Conservation (phyloP, 192 early-diverging fungal genomes). For the Backusella circina region DNA sequence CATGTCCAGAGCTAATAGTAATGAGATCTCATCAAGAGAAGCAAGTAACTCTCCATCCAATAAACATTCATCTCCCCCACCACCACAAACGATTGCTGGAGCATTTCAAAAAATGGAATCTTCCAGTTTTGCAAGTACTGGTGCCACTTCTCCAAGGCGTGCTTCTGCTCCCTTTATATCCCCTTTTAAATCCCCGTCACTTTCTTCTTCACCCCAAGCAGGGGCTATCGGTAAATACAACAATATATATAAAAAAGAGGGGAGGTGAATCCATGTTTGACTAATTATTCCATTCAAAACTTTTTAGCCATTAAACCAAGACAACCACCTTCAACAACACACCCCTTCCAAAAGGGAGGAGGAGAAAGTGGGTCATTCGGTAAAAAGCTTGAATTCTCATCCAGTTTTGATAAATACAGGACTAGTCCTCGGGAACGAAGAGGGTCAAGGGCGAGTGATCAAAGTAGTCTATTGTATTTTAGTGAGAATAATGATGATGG, state of each 20-base stretch:
- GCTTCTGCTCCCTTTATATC: conserved; percentile 19
- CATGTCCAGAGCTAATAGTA: not conserved
- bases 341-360: not conserved
- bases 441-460: conserved; percentile 23
- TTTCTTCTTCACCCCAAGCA: conserved; percentile 32
- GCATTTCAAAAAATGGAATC: not conserved
- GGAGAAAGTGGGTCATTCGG: conserved; percentile 6
- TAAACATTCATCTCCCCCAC: not conserved
- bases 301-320: not conserved
- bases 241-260: not conserved
- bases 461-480: conserved; percentile 9
- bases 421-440: conserved; percentile 2
- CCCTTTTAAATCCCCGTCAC: conserved; percentile 34
- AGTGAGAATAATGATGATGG: conserved; percentile 20
- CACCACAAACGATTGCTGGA: not conserved
- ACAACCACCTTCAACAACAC: not conserved
- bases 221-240: conserved; percentile 7
- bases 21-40: not conserved
- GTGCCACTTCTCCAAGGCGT: not conserved
- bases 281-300: not conserved
- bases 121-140: not conserved
- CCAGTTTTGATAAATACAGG: conserved; percentile 27
- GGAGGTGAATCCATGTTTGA: not conserved
- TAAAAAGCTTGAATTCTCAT: conserved; percentile 5
- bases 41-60: not conserved